These are phyloP conservation scores for Fusarium burgessii DNA, from an alignment of 2,329 filamentous ascomycete species.

Conservation along the genomic window DNA sequence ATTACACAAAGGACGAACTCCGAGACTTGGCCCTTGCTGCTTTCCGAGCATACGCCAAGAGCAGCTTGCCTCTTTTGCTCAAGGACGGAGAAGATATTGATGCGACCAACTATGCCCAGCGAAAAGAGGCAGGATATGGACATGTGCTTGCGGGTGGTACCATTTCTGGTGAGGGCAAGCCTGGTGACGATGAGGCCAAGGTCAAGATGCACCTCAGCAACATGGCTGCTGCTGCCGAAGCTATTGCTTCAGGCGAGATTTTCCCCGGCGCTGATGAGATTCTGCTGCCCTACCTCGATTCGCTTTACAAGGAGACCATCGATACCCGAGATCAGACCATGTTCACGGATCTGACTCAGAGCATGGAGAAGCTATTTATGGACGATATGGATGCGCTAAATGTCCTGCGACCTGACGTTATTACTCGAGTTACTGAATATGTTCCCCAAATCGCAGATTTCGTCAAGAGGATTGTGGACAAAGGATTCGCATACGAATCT, in stretches of 20 bases:
- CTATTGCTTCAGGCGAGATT: slow-evolving; percentile 61
- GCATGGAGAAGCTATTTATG: slow-evolving; percentile 89
- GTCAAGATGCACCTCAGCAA: slow-evolving; percentile 87
- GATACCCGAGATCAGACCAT: slow-evolving; percentile 75
- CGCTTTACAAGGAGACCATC: slow-evolving; percentile 70
- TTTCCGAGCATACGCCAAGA: slow-evolving; percentile 67
- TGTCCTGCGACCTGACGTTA: slow-evolving; percentile 81
- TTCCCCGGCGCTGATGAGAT: slow-evolving; percentile 73
- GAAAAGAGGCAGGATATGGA: slow-evolving; percentile 66
- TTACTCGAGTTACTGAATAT: slow-evolving; percentile 94
- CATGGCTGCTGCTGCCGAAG: slow-evolving; percentile 63
- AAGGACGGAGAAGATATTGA: slow-evolving; percentile 58
- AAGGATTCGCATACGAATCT: slow-evolving; percentile 84
- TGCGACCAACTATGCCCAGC: slow-evolving; percentile 62
- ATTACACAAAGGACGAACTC: slow-evolving; percentile 60
- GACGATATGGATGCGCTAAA: slow-evolving; percentile 90
- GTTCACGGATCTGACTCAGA: slow-evolving; percentile 86
- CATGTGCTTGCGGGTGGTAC: slow-evolving; percentile 67
- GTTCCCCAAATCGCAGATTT: slow-evolving; percentile 88
- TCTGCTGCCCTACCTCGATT: slow-evolving; percentile 85
- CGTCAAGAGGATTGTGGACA: slow-evolving; percentile 83
- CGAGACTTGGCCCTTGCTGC: slow-evolving; percentile 63
- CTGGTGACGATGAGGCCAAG: slow-evolving; percentile 85
- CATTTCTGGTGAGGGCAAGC: slow-evolving; percentile 67
- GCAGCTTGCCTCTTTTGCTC: slow-evolving; percentile 65